Evolutionary conservation across 768 basidiomycete genomes (phyloP), one percentile per base, ranked within the genome.

Genomic region (Pulveroboletus ravenelii): DNA sequence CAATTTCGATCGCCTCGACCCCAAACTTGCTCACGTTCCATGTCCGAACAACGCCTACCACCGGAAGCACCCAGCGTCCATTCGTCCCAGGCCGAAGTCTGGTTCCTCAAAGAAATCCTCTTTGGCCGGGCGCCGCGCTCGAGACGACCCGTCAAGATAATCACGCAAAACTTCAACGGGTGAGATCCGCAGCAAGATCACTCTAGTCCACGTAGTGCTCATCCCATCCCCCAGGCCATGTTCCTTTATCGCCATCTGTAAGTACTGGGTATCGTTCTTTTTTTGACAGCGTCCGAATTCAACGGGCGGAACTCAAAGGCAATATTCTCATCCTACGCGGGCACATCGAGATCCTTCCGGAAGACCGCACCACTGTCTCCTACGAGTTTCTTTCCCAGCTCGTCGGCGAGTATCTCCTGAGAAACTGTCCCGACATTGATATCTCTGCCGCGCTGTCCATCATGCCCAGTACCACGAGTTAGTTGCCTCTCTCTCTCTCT

Each of bases 321-420:
- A 96, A 96, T 63, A 89, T 93, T 45, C 78, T 95, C 29, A 84
- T 95, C 53, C 74, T 96, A 2, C 81, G 92, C n/a, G 86, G 84
- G 45, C 77, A 87, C 57, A 89, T 95, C 54, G 68, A 78, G 46
- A 84, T 96, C 54, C 74, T 77, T 31, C 89, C 90, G 0, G 73
- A 64, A 18, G 74, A 79, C 42, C 84, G 89, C 25, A 74, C 68
- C 30, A 81, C 78, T 17, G 91, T 90, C 20, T 87, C 88, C 14
- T 96, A 94, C 68, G 87, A 89, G 52, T 83, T 87, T 51, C 80
- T 96, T 18, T 83, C 92, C 5, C 82, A 87, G 56, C 76, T 93
- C 45, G 78, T 96, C 18, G 93, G 82, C 31, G 90, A 92, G 59
- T 86, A 88, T 63, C 80, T 96, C 44, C 73, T 95, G 36, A 70